Base-by-base conservation (phyloP, 1,284 basidiomycete genomes). In the Xerocomus amazonicus region DNA sequence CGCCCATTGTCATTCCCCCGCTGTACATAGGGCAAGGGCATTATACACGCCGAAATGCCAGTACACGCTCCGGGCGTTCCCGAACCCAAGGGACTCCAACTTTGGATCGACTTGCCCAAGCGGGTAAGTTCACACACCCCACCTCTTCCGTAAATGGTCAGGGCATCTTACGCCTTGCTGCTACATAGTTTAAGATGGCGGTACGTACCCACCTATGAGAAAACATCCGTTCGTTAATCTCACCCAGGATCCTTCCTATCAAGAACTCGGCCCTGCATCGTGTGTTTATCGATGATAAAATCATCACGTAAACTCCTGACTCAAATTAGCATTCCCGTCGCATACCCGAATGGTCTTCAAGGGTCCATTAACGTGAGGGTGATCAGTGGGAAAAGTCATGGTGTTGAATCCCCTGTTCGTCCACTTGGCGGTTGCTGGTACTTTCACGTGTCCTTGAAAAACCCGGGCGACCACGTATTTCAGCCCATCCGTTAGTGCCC, bases 361-460 rank as follows among this genome's bases (percentile, higher is more conserved):
- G 91, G 90, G 4, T 73, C 79, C 12, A 77, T 88, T 29, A 79
- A 78, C 54, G 76, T 97, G 62, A 91, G 84, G 59, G 87, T 98
- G 36, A 90, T 98, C 56, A 91, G 89, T 52, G 96, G 96, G 12
- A 85, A 86, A 65, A 90, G 89, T 53, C 81, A 93, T 58, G 92
- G 90, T 9, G 78, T 88, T 9, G 83, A 87, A 63, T 94, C 91
- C 2, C 92, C 92, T 16, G 93, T 98, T 27, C 76, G 87, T 46
- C 89, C 92, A 0, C 80, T 95, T 4, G 94, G 93, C 13, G 93
- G 92, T 2, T 95, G 93, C 69, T 94, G 92, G 88, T 97, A 86
- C 70, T 85, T 96, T 73, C 92, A 97, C 66, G 72, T 90, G 52
- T 81, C 74, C 51, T 85, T 96, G 65, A 73, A 77, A 47, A 77